Conservation (phyloP, 2,329 filamentous ascomycete species). For the Sporothrix brasiliensis region DNA sequence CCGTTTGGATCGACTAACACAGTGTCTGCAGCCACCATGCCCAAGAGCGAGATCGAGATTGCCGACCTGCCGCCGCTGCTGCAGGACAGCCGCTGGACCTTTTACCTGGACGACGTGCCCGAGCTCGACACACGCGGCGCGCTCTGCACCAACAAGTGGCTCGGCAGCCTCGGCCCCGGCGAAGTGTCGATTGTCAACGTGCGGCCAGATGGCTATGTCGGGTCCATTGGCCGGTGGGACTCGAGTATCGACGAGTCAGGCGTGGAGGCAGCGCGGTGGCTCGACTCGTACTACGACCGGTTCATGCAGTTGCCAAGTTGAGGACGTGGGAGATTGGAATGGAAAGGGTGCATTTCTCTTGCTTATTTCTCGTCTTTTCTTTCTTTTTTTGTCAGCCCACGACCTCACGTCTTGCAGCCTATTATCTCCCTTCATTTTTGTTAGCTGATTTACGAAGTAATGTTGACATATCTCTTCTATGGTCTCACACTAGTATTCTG, state of each 20-base stretch:
- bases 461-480: constrained; percentile 3
- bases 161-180: constrained; percentile 58
- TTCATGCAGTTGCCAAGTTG: constrained; percentile 55
- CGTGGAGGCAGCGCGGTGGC: constrained; percentile 56
- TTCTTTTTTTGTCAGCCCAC: background rate
- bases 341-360: too few species aligned
- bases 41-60: constrained; percentile 66
- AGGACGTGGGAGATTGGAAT: background rate
- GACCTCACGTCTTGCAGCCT: background rate
- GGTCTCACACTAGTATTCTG: background rate
- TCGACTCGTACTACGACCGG: constrained; percentile 58
- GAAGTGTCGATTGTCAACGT: constrained; percentile 69
- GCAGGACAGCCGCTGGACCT: constrained; percentile 68
- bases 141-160: constrained; percentile 69
- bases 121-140: constrained; percentile 57
- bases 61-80: constrained; percentile 64
- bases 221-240: constrained; percentile 61
- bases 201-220: constrained; percentile 74
- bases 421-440: background rate
- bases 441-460: constrained; percentile 4
- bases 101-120: constrained; percentile 69
- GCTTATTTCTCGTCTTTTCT: background rate
- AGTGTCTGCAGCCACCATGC: constrained; percentile 54
- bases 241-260: constrained; percentile 55
- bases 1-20: constrained; percentile 39